phyloP scores from a whole-genome alignment of 345 rosid genomes.

The Melaleuca alternifolia region DNA sequence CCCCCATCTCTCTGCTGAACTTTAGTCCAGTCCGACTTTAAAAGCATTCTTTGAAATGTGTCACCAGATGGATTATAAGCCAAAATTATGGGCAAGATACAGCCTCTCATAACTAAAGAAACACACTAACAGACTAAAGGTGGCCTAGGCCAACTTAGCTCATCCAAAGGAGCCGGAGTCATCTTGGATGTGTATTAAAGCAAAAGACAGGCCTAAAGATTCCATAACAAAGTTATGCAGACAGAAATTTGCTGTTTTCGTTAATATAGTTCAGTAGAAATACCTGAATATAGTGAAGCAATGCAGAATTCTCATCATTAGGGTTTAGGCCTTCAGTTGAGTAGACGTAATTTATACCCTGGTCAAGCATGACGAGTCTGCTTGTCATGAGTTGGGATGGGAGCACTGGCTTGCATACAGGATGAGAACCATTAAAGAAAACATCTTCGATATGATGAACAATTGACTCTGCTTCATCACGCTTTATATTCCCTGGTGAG shows the following conservation, averaged over 20 bases:
- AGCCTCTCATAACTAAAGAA: not conserved
- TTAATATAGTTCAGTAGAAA: not conserved
- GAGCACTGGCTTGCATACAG: conserved; percentile 55
- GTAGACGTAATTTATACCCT: conserved; percentile 42
- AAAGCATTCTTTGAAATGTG: not conserved
- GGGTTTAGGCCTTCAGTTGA: conserved; percentile 64
- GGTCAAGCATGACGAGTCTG: conserved; percentile 56
- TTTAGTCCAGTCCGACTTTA: not conserved
- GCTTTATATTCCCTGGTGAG: conserved; percentile 56
- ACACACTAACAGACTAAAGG: not conserved
- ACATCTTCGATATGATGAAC: conserved; percentile 44
- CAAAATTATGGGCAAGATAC: not conserved
- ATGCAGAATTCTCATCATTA: conserved; percentile 66
- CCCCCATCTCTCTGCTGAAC: not conserved
- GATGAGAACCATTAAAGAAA: conserved; percentile 43
- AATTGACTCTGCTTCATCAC: conserved; percentile 54
- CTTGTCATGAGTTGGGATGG: conserved; percentile 67
- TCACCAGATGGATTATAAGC: not conserved
- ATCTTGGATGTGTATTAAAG: not conserved
- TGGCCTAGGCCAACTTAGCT: not conserved
- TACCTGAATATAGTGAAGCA: conserved; percentile 83
- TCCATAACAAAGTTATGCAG: not conserved
- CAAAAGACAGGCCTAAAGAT: not conserved
- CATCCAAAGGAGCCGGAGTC: not conserved
- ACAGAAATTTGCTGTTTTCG: not conserved